Percentiles rank a stretch among this genome's conserved stretches.
Evolutionary conservation across 2,329 filamentous ascomycete genomes (phyloP).

Genomic region (Triangularia verruculosa): DNA sequence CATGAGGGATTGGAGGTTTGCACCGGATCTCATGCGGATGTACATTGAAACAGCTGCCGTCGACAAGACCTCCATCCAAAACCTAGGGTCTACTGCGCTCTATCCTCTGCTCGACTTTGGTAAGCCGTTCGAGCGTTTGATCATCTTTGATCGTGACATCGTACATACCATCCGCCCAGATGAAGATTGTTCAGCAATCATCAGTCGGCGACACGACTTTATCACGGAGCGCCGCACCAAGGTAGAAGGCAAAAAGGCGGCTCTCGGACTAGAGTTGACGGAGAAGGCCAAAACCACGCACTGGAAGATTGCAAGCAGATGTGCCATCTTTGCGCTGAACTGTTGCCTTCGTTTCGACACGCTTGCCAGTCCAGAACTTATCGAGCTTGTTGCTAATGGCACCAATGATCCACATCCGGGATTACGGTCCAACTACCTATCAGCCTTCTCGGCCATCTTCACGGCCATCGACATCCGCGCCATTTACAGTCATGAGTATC

Average conservation of each 20-base stretch:
- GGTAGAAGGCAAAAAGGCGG: conserved; percentile 81
- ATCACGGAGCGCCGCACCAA: conserved; percentile 71
- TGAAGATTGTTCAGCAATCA: conserved; percentile 59
- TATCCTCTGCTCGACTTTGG: conserved; percentile 91
- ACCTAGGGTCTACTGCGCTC: conserved; percentile 74
- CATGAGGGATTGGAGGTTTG: conserved; percentile 90
- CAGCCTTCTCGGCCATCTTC: conserved; percentile 73
- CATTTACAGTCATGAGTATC: conserved; percentile 80
- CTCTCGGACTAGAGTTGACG: conserved; percentile 77
- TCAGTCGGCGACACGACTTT: conserved; percentile 66
- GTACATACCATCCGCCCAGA: conserved; percentile 69
- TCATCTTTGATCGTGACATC: conserved; percentile 70
- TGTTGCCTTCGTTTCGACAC: conserved; percentile 89
- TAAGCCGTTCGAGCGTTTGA: conserved; percentile 80
- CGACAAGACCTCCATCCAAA: conserved; percentile 93
- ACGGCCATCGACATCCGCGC: conserved; percentile 85
- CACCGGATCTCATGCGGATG: conserved; percentile 80
- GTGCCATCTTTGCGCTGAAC: conserved; percentile 85
- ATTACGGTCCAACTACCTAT: conserved; percentile 75
- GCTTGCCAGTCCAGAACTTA: conserved; percentile 75
- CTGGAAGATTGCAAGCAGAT: conserved; percentile 93
- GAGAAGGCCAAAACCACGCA: conserved; percentile 75
- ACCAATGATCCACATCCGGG: conserved; percentile 89
- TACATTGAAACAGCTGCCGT: conserved; percentile 88
- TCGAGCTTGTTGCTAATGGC: conserved; percentile 77